Conservation (phyloP, 345 rosid species). For the Eucalyptus curtisii region DNA sequence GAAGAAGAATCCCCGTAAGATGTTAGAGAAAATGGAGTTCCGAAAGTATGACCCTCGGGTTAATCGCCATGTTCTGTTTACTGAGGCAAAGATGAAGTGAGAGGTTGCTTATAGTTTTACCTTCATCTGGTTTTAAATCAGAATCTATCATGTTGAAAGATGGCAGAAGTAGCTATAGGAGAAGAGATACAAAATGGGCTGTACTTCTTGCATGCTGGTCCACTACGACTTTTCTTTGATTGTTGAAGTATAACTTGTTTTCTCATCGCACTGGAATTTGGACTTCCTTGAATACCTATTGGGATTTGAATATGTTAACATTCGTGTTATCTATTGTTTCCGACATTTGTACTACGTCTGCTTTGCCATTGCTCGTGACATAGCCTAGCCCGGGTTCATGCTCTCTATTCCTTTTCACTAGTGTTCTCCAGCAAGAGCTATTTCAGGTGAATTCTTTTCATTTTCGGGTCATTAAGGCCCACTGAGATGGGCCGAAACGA, state of each 20-base stretch:
- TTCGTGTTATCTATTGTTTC: not conserved
- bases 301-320: not conserved
- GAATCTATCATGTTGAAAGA: not conserved
- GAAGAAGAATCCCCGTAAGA: constrained; percentile 74
- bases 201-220: not conserved
- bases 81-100: constrained; percentile 92
- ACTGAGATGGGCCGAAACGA: not conserved
- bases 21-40: constrained; percentile 81
- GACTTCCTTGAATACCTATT: not conserved
- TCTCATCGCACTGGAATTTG: not conserved
- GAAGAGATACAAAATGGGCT: not conserved
- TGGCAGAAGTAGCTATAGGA: not conserved
- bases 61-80: constrained; percentile 83
- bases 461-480: not conserved
- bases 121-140: not conserved
- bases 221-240: not conserved
- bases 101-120: not conserved
- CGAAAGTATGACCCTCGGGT: constrained; percentile 91
- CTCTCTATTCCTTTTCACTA: not conserved
- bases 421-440: not conserved
- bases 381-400: not conserved
- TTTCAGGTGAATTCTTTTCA: not conserved
- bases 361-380: not conserved
- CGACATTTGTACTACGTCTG: not conserved
- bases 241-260: not conserved